Evolutionary conservation across 495 filamentous ascomycete genomes (phyloP).

Genomic region (Rostrohypoxylon terebratum): DNA sequence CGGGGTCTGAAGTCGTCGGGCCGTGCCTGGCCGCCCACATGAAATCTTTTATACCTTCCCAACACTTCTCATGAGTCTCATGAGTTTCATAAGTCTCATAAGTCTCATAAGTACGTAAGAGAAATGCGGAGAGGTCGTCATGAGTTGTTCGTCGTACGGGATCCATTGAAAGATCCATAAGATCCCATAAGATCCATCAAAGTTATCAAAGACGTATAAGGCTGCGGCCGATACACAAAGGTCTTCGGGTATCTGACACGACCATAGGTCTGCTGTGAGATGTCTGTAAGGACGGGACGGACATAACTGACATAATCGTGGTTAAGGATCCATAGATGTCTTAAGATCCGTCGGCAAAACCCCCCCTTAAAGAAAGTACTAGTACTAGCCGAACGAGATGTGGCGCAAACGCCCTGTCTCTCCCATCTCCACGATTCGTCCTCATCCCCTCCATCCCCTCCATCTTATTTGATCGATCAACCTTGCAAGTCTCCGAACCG

Average conservation of each 20-base stretch:
- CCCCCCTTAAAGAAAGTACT: neutral
- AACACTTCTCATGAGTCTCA: neutral
- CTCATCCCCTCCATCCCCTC: neutral
- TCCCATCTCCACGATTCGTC: constrained; percentile 32
- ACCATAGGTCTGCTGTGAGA: neutral
- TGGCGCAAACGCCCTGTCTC: constrained; percentile 29
- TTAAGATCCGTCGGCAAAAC: neutral
- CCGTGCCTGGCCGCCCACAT: constrained; percentile 26
- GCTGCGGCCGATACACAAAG: constrained; percentile 25
- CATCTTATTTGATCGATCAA: constrained; percentile 20
- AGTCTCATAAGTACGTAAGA: constrained; percentile 29
- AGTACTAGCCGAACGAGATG: constrained; percentile 1
- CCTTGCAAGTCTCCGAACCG: constrained; percentile 31
- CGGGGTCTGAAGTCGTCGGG: constrained; percentile 29
- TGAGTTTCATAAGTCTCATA: no score
- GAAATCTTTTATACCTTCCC: neutral
- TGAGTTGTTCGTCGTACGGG: constrained; percentile 7
- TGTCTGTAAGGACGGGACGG: neutral
- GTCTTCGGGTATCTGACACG: neutral
- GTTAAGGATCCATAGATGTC: neutral
- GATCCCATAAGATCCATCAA: no score
- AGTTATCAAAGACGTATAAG: neutral
- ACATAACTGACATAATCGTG: neutral
- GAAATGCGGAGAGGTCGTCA: constrained; percentile 16
- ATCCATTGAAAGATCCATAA: neutral